Evolutionary conservation across 192 early-diverging fungal genomes (phyloP).

Genomic region (Chytriomyces confervae): DNA sequence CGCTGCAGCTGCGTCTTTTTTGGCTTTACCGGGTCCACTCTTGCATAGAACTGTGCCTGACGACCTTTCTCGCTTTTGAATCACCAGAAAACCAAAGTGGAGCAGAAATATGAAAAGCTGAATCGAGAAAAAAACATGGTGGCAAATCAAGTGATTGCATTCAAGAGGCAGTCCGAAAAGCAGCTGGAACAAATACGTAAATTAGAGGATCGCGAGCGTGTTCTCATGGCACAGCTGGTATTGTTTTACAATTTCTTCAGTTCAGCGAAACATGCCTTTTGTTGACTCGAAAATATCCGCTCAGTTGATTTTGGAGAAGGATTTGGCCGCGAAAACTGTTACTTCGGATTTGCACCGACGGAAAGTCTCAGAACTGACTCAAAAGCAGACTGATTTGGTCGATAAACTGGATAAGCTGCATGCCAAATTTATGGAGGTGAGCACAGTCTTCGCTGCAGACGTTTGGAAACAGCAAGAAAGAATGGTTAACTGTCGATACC

Average conservation of each 20-base stretch:
- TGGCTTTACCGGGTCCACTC: background rate
- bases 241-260: slow-evolving; percentile 21
- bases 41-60: background rate
- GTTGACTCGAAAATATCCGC: background rate
- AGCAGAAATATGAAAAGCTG: slow-evolving; percentile 79
- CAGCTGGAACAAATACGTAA: slow-evolving; percentile 83
- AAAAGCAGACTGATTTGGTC: slow-evolving; percentile 64
- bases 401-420: slow-evolving; percentile 63
- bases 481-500: slow-evolving; percentile 11
- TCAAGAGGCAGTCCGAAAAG: slow-evolving; percentile 78
- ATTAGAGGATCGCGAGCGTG: slow-evolving; percentile 81
- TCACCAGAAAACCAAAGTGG: slow-evolving; percentile 75
- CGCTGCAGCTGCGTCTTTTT: background rate
- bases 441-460: slow-evolving; percentile 34
- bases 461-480: background rate
- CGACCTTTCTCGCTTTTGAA: background rate
- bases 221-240: slow-evolving; percentile 70
- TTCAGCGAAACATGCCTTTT: background rate
- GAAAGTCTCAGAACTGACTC: slow-evolving; percentile 63
- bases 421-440: slow-evolving; percentile 64
- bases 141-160: slow-evolving; percentile 67
- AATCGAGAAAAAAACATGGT: slow-evolving; percentile 73
- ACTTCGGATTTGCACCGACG: slow-evolving; percentile 58
- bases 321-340: slow-evolving; percentile 61
- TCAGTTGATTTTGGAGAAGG: slow-evolving; percentile 66